These are phyloP conservation scores for Cercospora sp. DNA, from an alignment of 2,329 filamentous ascomycete genomes.

Conservation along the genomic window DNA sequence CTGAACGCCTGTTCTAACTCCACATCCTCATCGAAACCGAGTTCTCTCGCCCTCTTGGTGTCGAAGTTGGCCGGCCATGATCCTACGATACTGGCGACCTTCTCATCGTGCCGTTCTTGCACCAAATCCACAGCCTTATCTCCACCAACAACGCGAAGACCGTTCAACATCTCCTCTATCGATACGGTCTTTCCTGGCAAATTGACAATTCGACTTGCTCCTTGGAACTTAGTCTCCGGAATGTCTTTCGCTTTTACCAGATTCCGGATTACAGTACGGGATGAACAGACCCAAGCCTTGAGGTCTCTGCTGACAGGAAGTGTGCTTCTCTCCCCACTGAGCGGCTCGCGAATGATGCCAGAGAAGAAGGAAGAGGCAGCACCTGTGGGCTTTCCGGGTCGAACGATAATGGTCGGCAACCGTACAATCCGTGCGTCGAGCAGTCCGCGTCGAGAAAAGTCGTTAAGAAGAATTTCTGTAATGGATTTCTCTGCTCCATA, in stretches of 20 bases:
- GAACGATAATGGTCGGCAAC: conserved; percentile 49
- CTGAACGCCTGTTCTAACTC: conserved; percentile 5
- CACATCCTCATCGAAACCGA: conserved; percentile 6
- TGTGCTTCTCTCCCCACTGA: conserved; percentile 13
- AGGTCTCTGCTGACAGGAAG: conserved; percentile 4
- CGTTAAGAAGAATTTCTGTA: conserved; percentile 6
- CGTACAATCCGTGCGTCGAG: conserved; percentile 34
- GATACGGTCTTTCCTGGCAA: conserved; percentile 4
- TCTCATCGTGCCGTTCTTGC: background rate
- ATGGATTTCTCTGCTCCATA: conserved; percentile 35
- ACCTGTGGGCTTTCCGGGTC: conserved; percentile 48
- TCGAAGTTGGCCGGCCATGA: background rate
- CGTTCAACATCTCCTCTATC: conserved; percentile 8
- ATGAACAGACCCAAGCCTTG: conserved; percentile 8
- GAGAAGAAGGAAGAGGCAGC: conserved; percentile 51
- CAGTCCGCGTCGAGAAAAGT: conserved; percentile 7
- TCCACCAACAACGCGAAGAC: conserved; percentile 4
- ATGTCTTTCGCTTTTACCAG: conserved; percentile 14
- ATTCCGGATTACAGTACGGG: conserved; percentile 10
- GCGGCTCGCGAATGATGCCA: conserved; percentile 50
- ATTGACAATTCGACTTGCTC: conserved; percentile 2
- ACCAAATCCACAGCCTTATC: conserved; percentile 2
- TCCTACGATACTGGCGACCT: background rate
- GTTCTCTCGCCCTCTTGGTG: background rate
- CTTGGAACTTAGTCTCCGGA: background rate